Evolutionary conservation across 2,329 filamentous ascomycete species (phyloP).

Genomic region (Diaporthe capsici): DNA sequence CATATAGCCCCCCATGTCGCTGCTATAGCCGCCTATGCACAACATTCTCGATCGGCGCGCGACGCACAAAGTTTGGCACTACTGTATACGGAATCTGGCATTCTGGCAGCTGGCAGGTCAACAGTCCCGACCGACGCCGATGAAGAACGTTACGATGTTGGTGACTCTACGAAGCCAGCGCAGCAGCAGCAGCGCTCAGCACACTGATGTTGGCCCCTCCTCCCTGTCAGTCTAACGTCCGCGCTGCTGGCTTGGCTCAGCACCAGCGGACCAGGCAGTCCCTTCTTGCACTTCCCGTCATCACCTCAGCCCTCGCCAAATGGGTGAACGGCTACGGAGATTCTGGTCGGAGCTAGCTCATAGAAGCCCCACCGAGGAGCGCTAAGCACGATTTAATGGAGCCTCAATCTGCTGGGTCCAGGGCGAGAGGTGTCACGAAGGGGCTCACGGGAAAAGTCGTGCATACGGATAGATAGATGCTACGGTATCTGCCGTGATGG

Average conservation of each 20-base stretch:
- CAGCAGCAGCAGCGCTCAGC: not conserved
- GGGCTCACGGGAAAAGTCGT: not conserved
- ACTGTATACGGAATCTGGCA: slow-evolving; percentile 6
- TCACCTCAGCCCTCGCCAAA: not conserved
- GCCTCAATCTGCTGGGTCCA: slow-evolving; percentile 32
- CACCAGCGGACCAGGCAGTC: not conserved
- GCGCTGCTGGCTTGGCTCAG: not conserved
- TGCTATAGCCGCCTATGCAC: slow-evolving; percentile 30
- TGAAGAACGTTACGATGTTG: not conserved
- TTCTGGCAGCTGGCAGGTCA: slow-evolving; percentile 18
- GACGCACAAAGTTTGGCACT: slow-evolving; percentile 7
- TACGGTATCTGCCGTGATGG: slow-evolving; percentile 25
- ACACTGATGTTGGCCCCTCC: not conserved
- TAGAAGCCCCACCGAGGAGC: not conserved
- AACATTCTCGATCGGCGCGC: slow-evolving; percentile 23
- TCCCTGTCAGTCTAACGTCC: not conserved
- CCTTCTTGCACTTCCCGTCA: not conserved
- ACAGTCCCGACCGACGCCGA: not conserved
- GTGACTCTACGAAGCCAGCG: not conserved
- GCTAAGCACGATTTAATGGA: slow-evolving; percentile 31
- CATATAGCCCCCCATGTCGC: slow-evolving; percentile 23
- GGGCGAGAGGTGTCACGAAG: not conserved
- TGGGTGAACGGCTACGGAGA: not conserved
- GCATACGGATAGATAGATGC: slow-evolving; percentile 26
- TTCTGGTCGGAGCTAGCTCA: slow-evolving; percentile 7